A percentile compares a stretch with the other conserved stretches of the same genome.
Evolutionary conservation across 768 basidiomycete species (phyloP).

Genomic region (Lanmaoa rubissima): DNA sequence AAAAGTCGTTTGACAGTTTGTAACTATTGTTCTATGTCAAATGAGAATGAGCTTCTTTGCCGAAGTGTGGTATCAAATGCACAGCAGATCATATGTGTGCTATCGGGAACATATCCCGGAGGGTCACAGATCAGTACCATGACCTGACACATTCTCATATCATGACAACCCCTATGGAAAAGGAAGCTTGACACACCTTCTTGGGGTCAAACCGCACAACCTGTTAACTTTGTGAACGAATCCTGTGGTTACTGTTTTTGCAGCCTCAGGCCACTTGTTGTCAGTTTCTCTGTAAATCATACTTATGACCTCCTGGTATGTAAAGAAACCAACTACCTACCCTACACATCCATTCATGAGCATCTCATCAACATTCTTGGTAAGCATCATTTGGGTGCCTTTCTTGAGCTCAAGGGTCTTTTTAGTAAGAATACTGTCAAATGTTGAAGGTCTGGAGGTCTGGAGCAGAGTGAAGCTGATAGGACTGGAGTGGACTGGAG

Average conservation of each 20-base stretch:
- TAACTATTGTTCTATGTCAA: too few relatives aligned
- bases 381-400: constrained; percentile 65
- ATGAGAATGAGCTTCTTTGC: too few relatives aligned
- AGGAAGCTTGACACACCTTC: constrained; percentile 36
- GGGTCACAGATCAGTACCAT: too few relatives aligned
- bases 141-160: constrained; percentile 29
- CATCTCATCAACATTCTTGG: constrained; percentile 60
- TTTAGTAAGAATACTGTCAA: constrained; percentile 65
- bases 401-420: constrained; percentile 53
- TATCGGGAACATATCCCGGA: too few relatives aligned
- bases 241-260: constrained; percentile 35
- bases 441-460: too few relatives aligned
- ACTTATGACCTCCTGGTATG: constrained; percentile 21
- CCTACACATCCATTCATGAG: constrained; percentile 75
- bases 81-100: too few relatives aligned
- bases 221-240: constrained; percentile 41
- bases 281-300: constrained; percentile 21
- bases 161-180: background rate
- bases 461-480: too few relatives aligned
- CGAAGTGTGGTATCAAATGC: too few relatives aligned
- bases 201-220: constrained; percentile 51
- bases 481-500: too few relatives aligned
- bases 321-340: constrained; percentile 53
- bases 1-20: too few relatives aligned
- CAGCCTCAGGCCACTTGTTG: constrained; percentile 18